Base-by-base conservation (phyloP, 306 rosid genomes). In the Prunus davidiana region DNA sequence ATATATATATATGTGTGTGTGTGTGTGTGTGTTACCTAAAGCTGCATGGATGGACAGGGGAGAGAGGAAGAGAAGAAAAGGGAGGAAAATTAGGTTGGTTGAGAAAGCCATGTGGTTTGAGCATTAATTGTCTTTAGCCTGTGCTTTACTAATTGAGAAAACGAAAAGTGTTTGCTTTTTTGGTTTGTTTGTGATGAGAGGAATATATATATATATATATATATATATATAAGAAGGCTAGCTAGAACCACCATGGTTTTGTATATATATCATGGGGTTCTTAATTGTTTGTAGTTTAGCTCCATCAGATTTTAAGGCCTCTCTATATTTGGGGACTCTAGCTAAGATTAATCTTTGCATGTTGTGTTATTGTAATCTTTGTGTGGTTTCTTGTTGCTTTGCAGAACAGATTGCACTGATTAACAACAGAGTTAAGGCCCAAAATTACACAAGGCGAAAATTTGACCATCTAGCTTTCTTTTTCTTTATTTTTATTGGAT, bases 21-120 rank as follows among this genome's bases (percentile, higher is more conserved):
- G 6, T 32, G 38, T 4, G 6, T 0, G 7, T 32, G 41, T 34
- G 8, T 34, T 34, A 34, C 65, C 5, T n/a, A 84, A 68, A 13
- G 89, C 79, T 49, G 89, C 82, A 65, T 82, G 80, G 79, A 87
- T 66, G 81, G 82, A 77, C 54, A 89, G 82, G 51, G 88, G 82
- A 64, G 89, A 80, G 38, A 87, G 73, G 67, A 82, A 75, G 69
- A 91, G 72, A 79, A 72, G 73, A 78, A 85, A 11, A 20, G 79
- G 50, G 24, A 73, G 3, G 11, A 34, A 65, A 68, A 82, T 38
- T 38, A 38, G 43, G 43, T 38, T 82, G 11, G 73, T 65, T 14
- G 84, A 78, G 72, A 79, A 76, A 77, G 91, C 81, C 93, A 88
- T 88, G n/a, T 12, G 66, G n/a, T 61, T 61, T 52, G 8, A 52